These are phyloP conservation scores for Fusarium vanettenii DNA, from an alignment of 2,329 filamentous ascomycete species.

Conservation along the genomic window DNA sequence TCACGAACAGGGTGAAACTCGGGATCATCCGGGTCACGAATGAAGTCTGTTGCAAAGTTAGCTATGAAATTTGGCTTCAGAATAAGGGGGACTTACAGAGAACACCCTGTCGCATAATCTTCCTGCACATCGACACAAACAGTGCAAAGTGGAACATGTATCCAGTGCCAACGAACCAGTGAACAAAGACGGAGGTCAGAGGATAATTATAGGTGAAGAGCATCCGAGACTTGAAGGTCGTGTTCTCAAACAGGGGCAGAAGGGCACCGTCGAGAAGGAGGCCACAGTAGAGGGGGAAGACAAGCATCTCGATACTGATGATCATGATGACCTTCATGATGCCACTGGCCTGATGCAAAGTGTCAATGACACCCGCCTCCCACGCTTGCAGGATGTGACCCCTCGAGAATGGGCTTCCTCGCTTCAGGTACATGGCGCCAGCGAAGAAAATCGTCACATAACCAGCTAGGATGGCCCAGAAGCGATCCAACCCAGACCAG, in stretches of 20 bases:
- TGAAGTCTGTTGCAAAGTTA: constrained; percentile 75
- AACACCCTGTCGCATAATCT: constrained; percentile 95
- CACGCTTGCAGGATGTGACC: constrained; percentile 67
- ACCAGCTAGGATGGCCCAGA: constrained; percentile 81
- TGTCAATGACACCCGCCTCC: constrained; percentile 84
- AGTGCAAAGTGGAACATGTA: constrained; percentile 99
- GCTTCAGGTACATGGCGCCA: constrained; percentile 82
- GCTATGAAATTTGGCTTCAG: background rate
- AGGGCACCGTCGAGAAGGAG: constrained; percentile 89
- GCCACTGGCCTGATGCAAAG: constrained; percentile 91
- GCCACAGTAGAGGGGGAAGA: constrained; percentile 96
- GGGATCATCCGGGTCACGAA: constrained; percentile 96
- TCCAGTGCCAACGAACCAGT: constrained; percentile 98
- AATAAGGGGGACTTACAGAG: constrained; percentile 73
- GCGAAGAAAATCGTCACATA: constrained; percentile 81
- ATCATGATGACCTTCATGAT: constrained; percentile 98
- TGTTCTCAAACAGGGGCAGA: constrained; percentile 86
- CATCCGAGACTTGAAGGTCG: constrained; percentile 81
- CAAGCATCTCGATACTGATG: constrained; percentile 98
- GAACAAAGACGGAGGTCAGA: constrained; percentile 92
- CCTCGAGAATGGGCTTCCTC: constrained; percentile 75
- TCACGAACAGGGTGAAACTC: constrained; percentile 98
- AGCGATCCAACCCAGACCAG: constrained; percentile 74
- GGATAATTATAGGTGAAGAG: constrained; percentile 83
- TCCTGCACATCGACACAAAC: constrained; percentile 98